Percentiles rank a stretch among this genome's conserved stretches.
These are phyloP conservation scores for Eucalyptus fibrosa DNA, from an alignment of 345 rosid genomes.

Conservation along the genomic window DNA sequence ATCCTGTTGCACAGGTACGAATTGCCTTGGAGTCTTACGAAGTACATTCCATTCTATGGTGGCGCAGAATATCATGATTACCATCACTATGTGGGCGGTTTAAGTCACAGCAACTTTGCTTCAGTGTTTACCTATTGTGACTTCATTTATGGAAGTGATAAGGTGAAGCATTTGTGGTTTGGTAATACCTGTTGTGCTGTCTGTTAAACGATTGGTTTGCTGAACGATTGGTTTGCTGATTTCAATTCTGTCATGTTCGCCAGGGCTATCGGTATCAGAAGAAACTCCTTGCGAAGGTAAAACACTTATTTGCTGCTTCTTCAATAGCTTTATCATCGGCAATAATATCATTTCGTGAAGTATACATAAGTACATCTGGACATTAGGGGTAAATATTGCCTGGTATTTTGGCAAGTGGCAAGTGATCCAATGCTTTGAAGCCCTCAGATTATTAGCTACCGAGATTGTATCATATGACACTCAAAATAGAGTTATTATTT, in stretches of 20 bases:
- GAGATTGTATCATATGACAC: not conserved
- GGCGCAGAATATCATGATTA: slow-evolving; percentile 97
- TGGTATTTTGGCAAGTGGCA: not conserved
- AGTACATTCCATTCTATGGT: slow-evolving; percentile 88
- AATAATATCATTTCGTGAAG: not conserved
- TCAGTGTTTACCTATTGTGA: slow-evolving; percentile 99
- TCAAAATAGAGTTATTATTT: not conserved
- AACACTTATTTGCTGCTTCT: not conserved
- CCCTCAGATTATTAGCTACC: not conserved
- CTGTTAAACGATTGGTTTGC: not conserved
- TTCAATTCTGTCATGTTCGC: not conserved
- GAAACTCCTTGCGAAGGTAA: slow-evolving; percentile 67
- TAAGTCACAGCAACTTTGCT: slow-evolving; percentile 97
- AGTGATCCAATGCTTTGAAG: not conserved
- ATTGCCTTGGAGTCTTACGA: slow-evolving; percentile 84
- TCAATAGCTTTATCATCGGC: not conserved
- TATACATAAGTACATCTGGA: not conserved
- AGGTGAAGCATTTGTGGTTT: slow-evolving; percentile 20
- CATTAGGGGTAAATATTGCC: not conserved
- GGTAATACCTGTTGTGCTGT: not conserved
- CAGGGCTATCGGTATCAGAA: slow-evolving; percentile 93
- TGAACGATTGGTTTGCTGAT: not conserved
- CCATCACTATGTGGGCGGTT: slow-evolving; percentile 96
- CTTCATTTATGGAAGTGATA: slow-evolving; percentile 90
- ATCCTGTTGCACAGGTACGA: slow-evolving; percentile 40